Evolutionary conservation across 2,329 filamentous ascomycete genomes (phyloP), one percentile per base, ranked within the genome.

Genomic region (Aureobasidium subglaciale): DNA sequence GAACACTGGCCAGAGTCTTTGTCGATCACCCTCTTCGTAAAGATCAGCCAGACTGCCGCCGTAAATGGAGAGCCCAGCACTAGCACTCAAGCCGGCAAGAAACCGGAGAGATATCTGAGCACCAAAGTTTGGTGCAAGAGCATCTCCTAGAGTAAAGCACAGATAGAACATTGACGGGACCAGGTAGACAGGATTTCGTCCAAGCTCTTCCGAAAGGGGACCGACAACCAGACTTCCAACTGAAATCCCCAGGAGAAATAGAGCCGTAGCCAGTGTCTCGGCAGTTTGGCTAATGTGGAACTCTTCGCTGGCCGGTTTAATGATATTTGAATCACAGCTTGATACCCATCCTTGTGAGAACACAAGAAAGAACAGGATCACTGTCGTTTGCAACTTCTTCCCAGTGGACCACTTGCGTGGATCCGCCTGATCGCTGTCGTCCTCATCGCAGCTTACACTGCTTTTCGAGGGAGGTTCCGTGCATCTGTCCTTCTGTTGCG

Each of bases 41-140:
- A 60, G 30, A 24, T 62, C 61, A 10, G 56, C 52, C 18, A 62
- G 25, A 22, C 50, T 59, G 5, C 56, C 56, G 1, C 61, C 61
- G 32, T 59, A 59, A 24, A 60, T 59, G 2, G 56, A 52, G 16
- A 59, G 45, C 10, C 59, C 54, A 15, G 59, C 35, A 16, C 52
- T 56, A 4, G 57, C 16, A 16, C 29, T 52, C 4, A 61, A 13
- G 18, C 61, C 61, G 7, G 55, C 57, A 2, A 61, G 50, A 29
- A 60, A 58, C 10, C 61, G 37, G 11, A 58, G 54, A 2, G 54
- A 37, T 7, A 62, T 53, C 35, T 61, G 56, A 15, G 41, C 54
- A 9, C 37, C 59, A 25, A 58, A 60, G 25, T 56, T 60, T 1
- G 43, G 52, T 9, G 46, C 10, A 3, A 60, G 35, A 3, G 59